Evolutionary conservation across 2,329 filamentous ascomycete genomes (phyloP).

Genomic region (Teratosphaeriaceae sp.): DNA sequence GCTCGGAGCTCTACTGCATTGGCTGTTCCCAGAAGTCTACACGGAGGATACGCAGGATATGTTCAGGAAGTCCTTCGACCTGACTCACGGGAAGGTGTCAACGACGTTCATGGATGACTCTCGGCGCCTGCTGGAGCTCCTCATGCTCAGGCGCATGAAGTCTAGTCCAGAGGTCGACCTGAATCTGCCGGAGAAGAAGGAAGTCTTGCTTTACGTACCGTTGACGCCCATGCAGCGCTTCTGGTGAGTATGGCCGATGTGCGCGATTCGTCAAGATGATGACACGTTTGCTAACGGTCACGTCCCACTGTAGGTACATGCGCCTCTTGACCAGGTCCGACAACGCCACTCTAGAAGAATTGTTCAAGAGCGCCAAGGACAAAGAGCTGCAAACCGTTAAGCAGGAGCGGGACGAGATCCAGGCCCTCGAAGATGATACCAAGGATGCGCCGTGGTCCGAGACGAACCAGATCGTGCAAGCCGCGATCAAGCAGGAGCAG

Average conservation of each 20-base stretch:
- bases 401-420: constrained; percentile 11
- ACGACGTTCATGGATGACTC: constrained; percentile 48
- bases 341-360: constrained; percentile 44
- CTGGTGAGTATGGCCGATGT: too few species aligned
- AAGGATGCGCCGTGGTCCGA: constrained; percentile 39
- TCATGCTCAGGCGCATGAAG: constrained; percentile 56
- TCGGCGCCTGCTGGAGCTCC: constrained; percentile 46
- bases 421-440: constrained; percentile 32
- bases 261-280: too few species aligned
- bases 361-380: constrained; percentile 43
- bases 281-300: too few species aligned
- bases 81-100: constrained; percentile 49
- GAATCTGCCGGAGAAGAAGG: constrained; percentile 51
- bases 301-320: too few species aligned
- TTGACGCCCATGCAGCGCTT: constrained; percentile 52
- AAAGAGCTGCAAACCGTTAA: constrained; percentile 30
- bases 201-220: constrained; percentile 51
- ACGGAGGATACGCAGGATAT: constrained; percentile 41
- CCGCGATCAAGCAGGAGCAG: constrained; percentile 30
- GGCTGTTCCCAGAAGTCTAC: constrained; percentile 55
- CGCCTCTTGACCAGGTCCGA: constrained; percentile 50
- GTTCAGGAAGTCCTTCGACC: constrained; percentile 52
- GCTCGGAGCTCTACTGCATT: constrained; percentile 52
- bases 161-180: constrained; percentile 48
- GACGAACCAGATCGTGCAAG: constrained; percentile 37